These are phyloP conservation scores for Syzygium malaccense DNA, from an alignment of 441 rosid genomes.

Conservation along the genomic window DNA sequence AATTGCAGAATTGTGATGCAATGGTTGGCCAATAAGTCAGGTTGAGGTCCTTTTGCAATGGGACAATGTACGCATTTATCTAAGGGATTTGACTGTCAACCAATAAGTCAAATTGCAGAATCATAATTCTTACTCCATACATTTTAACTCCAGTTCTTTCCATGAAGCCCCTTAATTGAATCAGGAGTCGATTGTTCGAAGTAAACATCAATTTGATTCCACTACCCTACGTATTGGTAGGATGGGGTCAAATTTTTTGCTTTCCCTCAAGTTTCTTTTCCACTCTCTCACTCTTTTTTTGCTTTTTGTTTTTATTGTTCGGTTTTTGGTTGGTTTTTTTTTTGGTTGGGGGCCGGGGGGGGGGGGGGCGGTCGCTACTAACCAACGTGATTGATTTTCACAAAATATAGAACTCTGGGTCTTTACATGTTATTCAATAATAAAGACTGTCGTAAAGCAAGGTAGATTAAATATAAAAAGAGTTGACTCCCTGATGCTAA, in stretches of 20 bases:
- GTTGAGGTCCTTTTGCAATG: background rate
- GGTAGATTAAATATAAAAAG: background rate
- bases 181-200: background rate
- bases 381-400: background rate
- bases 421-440: background rate
- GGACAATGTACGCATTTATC: background rate
- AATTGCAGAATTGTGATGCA: background rate
- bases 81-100: background rate
- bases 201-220: background rate
- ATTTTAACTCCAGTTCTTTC: background rate
- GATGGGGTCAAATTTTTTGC: background rate
- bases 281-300: background rate
- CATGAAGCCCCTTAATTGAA: background rate
- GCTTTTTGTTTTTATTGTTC: background rate
- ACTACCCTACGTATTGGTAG: background rate
- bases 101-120: background rate
- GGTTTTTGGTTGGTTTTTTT: background rate
- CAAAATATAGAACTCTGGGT: background rate
- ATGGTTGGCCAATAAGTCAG: background rate
- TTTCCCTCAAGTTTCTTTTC: background rate
- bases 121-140: background rate
- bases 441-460: background rate
- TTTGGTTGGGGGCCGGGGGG: fast-evolving
- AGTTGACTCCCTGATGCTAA: background rate
- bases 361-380: background rate